Evolutionary conservation across 1,284 basidiomycete species (phyloP).

Genomic region (Cutaneotrichosporon dermatis): DNA sequence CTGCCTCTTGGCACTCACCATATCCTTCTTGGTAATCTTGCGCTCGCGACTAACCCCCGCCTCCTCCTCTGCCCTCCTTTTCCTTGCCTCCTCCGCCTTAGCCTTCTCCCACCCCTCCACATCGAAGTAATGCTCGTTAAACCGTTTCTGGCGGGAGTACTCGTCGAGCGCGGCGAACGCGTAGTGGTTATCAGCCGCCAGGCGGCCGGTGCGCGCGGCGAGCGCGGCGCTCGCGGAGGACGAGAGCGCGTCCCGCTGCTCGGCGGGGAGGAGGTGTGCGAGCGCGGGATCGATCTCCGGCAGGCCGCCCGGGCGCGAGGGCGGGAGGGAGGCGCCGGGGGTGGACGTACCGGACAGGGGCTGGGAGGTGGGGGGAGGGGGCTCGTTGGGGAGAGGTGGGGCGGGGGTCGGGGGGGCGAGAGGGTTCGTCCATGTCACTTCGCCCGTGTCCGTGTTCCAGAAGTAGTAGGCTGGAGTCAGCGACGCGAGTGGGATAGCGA

Average conservation of each 20-base stretch:
- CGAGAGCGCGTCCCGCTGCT: constrained; percentile 45
- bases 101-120: constrained; percentile 74
- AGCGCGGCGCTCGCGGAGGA: constrained; percentile 71
- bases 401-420: constrained; percentile 48
- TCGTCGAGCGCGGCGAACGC: constrained; percentile 74
- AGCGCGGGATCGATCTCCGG: constrained; percentile 77
- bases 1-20: too few species aligned
- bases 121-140: constrained; percentile 86
- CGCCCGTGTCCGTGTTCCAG: constrained; percentile 69
- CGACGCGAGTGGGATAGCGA: not conserved
- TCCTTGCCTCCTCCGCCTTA: constrained; percentile 53
- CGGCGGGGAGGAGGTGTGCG: constrained; percentile 72
- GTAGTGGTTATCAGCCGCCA: constrained; percentile 54
- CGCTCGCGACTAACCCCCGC: constrained; percentile 55
- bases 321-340: constrained; percentile 20
- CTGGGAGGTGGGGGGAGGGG: constrained; percentile 17
- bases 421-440: constrained; percentile 87
- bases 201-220: constrained; percentile 77
- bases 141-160: constrained; percentile 74
- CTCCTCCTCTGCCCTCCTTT: constrained; percentile 56
- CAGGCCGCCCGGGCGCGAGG: constrained; percentile 9
- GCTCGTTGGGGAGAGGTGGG: constrained; percentile 31
- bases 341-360: constrained; percentile 6
- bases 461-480: constrained; percentile 68
- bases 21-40: constrained; percentile 74